Percentiles rank a stretch among this genome's conserved stretches.
phyloP scores from a whole-genome alignment of 163 green algal species.

The Chlorella variabilis region DNA sequence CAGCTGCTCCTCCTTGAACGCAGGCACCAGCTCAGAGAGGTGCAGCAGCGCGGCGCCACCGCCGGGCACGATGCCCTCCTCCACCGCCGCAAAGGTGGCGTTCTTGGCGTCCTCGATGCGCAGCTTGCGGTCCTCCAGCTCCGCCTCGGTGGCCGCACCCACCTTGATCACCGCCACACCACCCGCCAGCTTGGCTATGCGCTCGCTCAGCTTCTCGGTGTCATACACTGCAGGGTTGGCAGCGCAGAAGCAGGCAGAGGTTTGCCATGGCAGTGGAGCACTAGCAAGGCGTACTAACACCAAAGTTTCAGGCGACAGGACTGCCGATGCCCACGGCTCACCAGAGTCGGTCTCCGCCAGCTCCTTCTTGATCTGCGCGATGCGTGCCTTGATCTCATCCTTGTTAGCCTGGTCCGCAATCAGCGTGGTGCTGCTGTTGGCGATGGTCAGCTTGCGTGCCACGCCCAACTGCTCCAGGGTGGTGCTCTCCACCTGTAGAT shows the following conservation, averaged over 20 bases:
- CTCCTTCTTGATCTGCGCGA: conserved; percentile 97
- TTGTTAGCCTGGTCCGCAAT: conserved; percentile 94
- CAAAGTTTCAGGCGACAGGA: too few relatives aligned
- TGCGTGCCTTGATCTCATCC: conserved; percentile 95
- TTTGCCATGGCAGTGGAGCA: background rate
- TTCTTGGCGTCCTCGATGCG: conserved; percentile 99
- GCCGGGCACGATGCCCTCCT: conserved; percentile 95
- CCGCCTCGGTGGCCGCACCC: conserved; percentile 89
- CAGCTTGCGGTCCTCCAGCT: conserved; percentile 99
- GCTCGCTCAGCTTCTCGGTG: conserved; percentile 97
- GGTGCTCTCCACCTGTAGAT: conserved; percentile 73
- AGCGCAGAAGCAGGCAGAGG: background rate
- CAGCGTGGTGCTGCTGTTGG: conserved; percentile 86
- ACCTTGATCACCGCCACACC: conserved; percentile 98
- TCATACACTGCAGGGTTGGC: conserved; percentile 83
- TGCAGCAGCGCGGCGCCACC: conserved; percentile 94
- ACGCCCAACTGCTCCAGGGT: conserved; percentile 91
- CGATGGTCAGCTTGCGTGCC: conserved; percentile 91
- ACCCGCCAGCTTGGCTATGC: conserved; percentile 96
- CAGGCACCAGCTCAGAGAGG: conserved; percentile 87
- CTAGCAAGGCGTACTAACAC: too few relatives aligned
- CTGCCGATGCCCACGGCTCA: too few relatives aligned
- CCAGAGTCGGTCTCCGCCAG: conserved; percentile 89
- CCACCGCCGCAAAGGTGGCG: conserved; percentile 93
- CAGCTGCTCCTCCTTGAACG: conserved; percentile 75